These are phyloP conservation scores for Reutealis trisperma DNA, from an alignment of 345 rosid species.

Conservation along the genomic window DNA sequence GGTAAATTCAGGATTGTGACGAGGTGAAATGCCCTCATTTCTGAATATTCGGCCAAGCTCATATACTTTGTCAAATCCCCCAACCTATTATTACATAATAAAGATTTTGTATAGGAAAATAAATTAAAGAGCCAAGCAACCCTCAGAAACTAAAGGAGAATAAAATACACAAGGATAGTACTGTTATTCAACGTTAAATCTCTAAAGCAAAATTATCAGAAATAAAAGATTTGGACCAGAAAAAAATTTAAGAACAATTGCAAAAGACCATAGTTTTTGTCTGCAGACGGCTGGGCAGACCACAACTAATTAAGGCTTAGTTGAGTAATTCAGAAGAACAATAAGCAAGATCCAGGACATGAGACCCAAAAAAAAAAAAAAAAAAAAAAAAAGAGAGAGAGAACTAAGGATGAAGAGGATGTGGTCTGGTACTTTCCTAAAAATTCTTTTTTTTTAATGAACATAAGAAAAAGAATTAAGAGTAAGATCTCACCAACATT, in stretches of 20 bases:
- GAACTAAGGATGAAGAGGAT: not conserved
- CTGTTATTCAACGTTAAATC: not conserved
- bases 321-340: not conserved
- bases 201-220: not conserved
- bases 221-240: not conserved
- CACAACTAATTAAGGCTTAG: not conserved
- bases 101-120: conserved; percentile 12
- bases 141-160: conserved; percentile 2
- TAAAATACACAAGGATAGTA: not conserved
- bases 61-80: conserved; percentile 97
- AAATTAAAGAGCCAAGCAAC: conserved; percentile 18
- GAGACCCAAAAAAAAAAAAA: not conserved
- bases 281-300: too few species aligned
- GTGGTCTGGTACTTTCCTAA: not conserved
- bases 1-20: conserved; percentile 98
- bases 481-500: conserved; percentile 67
- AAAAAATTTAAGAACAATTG: not conserved
- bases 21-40: conserved; percentile 95
- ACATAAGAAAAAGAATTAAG: not conserved
- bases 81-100: conserved; percentile 60
- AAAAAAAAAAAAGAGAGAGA: too few species aligned
- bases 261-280: not conserved
- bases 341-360: not conserved
- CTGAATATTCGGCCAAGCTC: conserved; percentile 96
- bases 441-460: not conserved